Base-by-base conservation (phyloP, 495 filamentous ascomycete genomes). In the Penicillium herquei region DNA sequence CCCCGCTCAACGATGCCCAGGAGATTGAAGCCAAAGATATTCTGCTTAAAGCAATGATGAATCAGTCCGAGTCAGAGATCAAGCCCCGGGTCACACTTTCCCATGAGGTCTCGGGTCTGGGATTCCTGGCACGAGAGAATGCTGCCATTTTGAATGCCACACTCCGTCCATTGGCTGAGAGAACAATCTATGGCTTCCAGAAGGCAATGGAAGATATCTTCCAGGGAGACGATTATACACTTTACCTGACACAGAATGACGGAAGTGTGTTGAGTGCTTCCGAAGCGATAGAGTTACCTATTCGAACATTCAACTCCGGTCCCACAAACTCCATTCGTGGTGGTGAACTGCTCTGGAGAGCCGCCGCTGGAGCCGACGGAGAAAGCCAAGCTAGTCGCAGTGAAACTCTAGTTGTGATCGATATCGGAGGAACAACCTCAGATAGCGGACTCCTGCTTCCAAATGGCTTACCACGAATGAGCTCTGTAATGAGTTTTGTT, bases 231-330 rank as follows among this genome's bases (percentile, higher is more conserved):
- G 56, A 48, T 2, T 80, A 72, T 60, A 72, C 75, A 11, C 60
- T 81, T 12, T 83, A 76, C 56, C 70, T 83, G 31, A 78, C 80
- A 3, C 75, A 80, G 44, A 81, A 83, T 52, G 78, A 81, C 59
- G 80, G 80, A 0, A 81, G 76, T 41, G 59, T 83, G 21, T 64
- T 78, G 16, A 62, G 70, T 46, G 70, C 69, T 9, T 66, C 59
- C 5, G 70, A 70, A 1, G 78, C 80, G 4, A 65, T 74, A 0
- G 64, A 70, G n/a, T 60, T 76, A 35, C 80, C 80, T 1, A 78
- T 83, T 45, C 64, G 72, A 7, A 79, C 77, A 12, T 83, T 81
- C 51, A 73, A 72, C 4, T 78, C 74, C n/a, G 78, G 80, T 0
- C 75, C 80, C 6, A 81, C 79, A 12, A 83, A 83, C 54, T 77